Evolutionary conservation across 805 yeast species (phyloP).

Genomic region (Saturnispora zaruensis): DNA sequence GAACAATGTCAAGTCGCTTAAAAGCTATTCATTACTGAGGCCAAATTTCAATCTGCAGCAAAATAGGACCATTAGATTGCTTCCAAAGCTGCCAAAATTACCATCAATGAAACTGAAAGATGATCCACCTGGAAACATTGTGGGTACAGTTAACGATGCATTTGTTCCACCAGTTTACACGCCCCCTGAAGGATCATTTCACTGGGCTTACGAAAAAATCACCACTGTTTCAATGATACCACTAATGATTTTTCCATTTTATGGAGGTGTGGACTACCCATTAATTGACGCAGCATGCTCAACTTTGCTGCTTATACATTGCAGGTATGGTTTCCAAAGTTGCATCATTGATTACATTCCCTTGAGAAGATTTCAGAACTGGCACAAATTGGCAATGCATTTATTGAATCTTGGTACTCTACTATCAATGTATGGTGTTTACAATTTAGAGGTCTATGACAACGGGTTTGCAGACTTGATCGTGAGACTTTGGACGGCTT

Average conservation of each 20-base stretch:
- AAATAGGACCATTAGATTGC: constrained; percentile 16
- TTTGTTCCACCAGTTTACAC: constrained; percentile 54
- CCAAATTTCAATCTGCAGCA: constrained; percentile 1
- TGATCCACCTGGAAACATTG: constrained; percentile 84
- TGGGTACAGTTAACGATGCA: constrained; percentile 93
- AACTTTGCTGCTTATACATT: constrained; percentile 60
- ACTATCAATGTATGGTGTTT: constrained; percentile 69
- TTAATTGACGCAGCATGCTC: constrained; percentile 71
- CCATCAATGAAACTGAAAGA: constrained; percentile 44
- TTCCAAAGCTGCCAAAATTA: constrained; percentile 18
- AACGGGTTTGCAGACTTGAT: constrained; percentile 70
- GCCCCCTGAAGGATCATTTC: constrained; percentile 73
- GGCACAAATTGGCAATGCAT: constrained; percentile 61
- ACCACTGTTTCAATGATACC: constrained; percentile 71
- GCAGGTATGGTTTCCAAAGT: constrained; percentile 78
- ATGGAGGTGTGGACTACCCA: constrained; percentile 58
- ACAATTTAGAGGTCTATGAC: constrained; percentile 69
- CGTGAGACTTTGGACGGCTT: constrained; percentile 51
- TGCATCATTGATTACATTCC: constrained; percentile 94
- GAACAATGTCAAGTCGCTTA: neutral
- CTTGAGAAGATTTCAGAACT: constrained; percentile 68
- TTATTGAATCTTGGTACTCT: constrained; percentile 66
- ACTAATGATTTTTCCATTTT: constrained; percentile 63
- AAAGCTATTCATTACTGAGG: neutral
- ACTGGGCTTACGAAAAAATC: constrained; percentile 85